Evolutionary conservation across 2,329 filamentous ascomycete species (phyloP).

Genomic region (Paecilomyces sp.): DNA sequence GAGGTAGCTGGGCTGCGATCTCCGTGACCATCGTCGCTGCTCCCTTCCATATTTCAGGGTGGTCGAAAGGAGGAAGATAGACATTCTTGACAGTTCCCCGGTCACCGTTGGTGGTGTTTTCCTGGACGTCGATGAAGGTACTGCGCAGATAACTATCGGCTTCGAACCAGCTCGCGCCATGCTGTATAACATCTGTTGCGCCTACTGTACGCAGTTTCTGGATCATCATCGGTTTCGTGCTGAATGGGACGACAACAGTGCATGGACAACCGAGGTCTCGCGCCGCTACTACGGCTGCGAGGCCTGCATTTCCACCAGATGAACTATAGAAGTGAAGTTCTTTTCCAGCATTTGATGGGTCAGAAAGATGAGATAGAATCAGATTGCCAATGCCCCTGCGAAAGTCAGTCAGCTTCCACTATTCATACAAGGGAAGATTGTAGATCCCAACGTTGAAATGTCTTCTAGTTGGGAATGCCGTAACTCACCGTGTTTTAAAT

Average conservation of each 20-base stretch:
- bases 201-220: conserved; percentile 60
- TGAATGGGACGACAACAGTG: conserved; percentile 65
- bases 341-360: conserved; percentile 19
- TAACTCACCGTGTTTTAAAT: conserved; percentile 61
- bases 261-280: conserved; percentile 53
- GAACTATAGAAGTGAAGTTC: conserved; percentile 65
- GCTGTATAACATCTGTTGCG: conserved; percentile 55
- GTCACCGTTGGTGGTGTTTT: not conserved
- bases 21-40: conserved; percentile 28
- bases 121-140: conserved; percentile 27
- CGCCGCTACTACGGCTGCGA: conserved; percentile 68
- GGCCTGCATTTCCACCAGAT: conserved; percentile 73
- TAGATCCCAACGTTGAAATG: not conserved
- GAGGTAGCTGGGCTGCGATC: conserved; percentile 26
- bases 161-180: conserved; percentile 60
- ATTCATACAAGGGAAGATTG: not conserved
- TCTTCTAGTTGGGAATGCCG: not conserved
- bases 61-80: conserved; percentile 32
- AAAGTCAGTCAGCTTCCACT: not conserved
- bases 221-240: conserved; percentile 61
- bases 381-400: conserved; percentile 31
- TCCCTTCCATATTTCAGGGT: conserved; percentile 30
- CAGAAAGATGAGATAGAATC: conserved; percentile 19
- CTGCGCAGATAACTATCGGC: conserved; percentile 60
- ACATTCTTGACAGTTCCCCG: conserved; percentile 15